phyloP scores from a whole-genome alignment of 2,329 filamentous ascomycete species.

The Epichloe amarillans region DNA sequence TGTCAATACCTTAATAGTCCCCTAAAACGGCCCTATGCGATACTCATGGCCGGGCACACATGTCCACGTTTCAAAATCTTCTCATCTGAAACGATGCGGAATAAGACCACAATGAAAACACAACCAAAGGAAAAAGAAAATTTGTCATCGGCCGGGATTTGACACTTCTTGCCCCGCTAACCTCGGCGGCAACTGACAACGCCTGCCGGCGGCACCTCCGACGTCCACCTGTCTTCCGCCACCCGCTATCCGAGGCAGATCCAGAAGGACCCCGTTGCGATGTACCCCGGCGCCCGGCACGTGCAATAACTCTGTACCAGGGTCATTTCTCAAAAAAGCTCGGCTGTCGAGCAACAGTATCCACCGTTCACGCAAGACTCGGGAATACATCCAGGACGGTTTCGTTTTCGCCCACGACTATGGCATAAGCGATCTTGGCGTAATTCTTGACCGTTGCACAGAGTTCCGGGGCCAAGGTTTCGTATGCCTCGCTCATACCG shows the following conservation, averaged over 20 bases:
- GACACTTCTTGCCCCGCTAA: not conserved
- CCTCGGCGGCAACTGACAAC: not conserved
- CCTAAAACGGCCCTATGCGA: no score
- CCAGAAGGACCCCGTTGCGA: no score
- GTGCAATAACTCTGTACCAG: no score
- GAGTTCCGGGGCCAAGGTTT: not conserved
- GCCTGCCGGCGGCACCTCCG: not conserved
- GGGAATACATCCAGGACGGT: conserved; percentile 3
- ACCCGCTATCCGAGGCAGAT: no score
- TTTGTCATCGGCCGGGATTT: not conserved
- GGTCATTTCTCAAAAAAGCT: no score
- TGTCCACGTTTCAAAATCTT: not conserved
- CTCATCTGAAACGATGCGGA: not conserved
- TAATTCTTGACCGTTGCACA: conserved; percentile 9
- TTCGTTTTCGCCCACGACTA: conserved; percentile 14
- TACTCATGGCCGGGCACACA: not conserved
- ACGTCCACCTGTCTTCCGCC: not conserved
- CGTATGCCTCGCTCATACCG: not conserved
- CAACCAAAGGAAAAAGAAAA: not conserved
- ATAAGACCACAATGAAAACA: not conserved
- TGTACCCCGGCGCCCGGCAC: no score
- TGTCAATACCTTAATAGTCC: no score
- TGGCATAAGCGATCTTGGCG: conserved; percentile 11
- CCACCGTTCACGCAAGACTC: not conserved
- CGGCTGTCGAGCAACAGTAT: no score